Evolutionary conservation across 2,329 filamentous ascomycete species (phyloP).

Genomic region (Teratosphaeria zuluensis): DNA sequence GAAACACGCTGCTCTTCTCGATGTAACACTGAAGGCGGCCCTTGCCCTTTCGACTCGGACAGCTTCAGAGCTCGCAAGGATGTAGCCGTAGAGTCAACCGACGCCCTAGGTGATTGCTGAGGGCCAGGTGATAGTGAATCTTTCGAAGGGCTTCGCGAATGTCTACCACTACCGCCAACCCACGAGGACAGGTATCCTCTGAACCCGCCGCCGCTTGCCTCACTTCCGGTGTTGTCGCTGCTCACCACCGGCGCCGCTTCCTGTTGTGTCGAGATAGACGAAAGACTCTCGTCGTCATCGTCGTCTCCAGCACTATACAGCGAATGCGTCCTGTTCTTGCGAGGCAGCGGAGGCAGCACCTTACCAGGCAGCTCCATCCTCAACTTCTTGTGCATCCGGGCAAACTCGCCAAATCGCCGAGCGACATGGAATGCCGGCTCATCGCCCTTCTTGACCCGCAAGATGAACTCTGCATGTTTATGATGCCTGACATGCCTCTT

Average conservation of each 20-base stretch:
- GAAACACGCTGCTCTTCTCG: constrained; percentile 88
- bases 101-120: constrained; percentile 21
- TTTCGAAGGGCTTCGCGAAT: constrained; percentile 33
- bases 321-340: constrained; percentile 79
- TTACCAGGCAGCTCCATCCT: constrained; percentile 84
- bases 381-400: constrained; percentile 65
- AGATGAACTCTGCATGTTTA: constrained; percentile 85
- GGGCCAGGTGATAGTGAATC: constrained; percentile 22
- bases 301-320: constrained; percentile 48
- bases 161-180: constrained; percentile 23
- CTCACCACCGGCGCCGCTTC: constrained; percentile 27
- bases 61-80: constrained; percentile 3
- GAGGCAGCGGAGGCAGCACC: constrained; percentile 73
- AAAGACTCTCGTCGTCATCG: constrained; percentile 70
- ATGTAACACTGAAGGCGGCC: constrained; percentile 47
- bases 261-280: constrained; percentile 64
- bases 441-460: constrained; percentile 71
- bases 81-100: constrained; percentile 18
- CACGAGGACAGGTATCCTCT: constrained; percentile 34
- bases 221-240: background rate
- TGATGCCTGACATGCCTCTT: constrained; percentile 85
- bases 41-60: background rate
- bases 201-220: constrained; percentile 27
- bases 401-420: constrained; percentile 82
- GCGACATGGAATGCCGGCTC: constrained; percentile 71